phyloP scores from a whole-genome alignment of 805 yeast genomes.

The Saturnispora saitoi region DNA sequence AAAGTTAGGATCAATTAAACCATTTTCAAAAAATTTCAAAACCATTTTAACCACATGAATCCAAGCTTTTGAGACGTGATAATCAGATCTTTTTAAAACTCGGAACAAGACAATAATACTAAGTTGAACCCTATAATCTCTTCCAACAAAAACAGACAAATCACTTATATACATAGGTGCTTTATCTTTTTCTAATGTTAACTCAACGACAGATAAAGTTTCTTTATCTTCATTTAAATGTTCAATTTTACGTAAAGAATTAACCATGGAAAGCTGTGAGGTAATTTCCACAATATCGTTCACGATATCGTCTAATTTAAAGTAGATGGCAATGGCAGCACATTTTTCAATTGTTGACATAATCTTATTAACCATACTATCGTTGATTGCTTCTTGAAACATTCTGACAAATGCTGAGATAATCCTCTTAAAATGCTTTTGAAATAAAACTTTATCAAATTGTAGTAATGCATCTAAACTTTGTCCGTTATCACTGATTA shows the following conservation, averaged over 20 bases:
- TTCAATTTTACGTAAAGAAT: slow-evolving; percentile 32
- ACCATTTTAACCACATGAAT: slow-evolving; percentile 47
- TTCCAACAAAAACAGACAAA: slow-evolving; percentile 74
- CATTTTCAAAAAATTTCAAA: slow-evolving; percentile 59
- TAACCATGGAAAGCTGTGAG: slow-evolving; percentile 60
- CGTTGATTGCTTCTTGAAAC: slow-evolving; percentile 84
- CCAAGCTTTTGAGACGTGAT: slow-evolving; percentile 50
- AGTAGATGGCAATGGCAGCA: slow-evolving; percentile 64
- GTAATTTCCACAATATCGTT: slow-evolving; percentile 62
- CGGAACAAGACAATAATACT: slow-evolving; percentile 81
- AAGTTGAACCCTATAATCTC: slow-evolving; percentile 85
- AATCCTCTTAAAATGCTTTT: slow-evolving; percentile 52
- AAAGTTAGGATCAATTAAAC: slow-evolving; percentile 57
- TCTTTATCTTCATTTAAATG: slow-evolving; percentile 28
- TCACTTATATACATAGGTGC: slow-evolving; percentile 70
- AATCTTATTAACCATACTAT: slow-evolving; percentile 77
- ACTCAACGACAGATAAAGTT: slow-evolving; percentile 37
- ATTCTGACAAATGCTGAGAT: slow-evolving; percentile 66
- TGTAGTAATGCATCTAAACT: slow-evolving; percentile 30
- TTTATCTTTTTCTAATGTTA: slow-evolving; percentile 43
- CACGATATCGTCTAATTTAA: slow-evolving; percentile 44
- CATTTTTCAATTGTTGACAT: slow-evolving; percentile 83
- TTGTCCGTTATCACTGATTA: slow-evolving; percentile 14
- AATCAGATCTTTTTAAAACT: slow-evolving; percentile 51
- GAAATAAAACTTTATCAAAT: slow-evolving; percentile 68